Evolutionary conservation across 306 rosid genomes (phyloP).

Genomic region (Luffa aegyptiaca): DNA sequence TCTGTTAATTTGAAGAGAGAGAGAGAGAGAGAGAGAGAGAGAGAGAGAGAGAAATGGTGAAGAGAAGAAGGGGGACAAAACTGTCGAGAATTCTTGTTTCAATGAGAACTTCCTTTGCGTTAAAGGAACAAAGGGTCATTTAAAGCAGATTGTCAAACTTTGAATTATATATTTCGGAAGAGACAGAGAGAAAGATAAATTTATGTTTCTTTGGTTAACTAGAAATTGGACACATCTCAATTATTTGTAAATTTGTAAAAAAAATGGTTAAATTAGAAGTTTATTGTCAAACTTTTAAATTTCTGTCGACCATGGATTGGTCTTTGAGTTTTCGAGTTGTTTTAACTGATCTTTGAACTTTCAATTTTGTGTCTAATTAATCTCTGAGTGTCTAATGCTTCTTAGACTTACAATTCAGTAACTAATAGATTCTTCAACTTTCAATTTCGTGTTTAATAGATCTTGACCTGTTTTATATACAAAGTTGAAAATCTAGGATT

Average conservation of each 20-base stretch:
- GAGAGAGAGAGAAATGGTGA: slow-evolving; percentile 20
- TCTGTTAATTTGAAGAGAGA: slow-evolving; percentile 22
- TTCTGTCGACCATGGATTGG: too few species aligned
- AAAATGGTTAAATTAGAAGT: too few species aligned
- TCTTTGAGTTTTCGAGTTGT: too few species aligned
- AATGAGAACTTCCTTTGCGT: slow-evolving; percentile 81
- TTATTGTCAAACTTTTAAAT: too few species aligned
- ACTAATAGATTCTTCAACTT: too few species aligned
- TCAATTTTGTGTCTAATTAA: too few species aligned
- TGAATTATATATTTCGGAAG: slow-evolving; percentile 15
- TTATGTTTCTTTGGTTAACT: neutral
- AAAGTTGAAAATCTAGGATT: too few species aligned
- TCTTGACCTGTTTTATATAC: too few species aligned
- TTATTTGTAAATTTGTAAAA: neutral
- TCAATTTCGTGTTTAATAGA: too few species aligned
- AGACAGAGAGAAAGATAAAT: neutral
- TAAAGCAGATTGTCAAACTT: slow-evolving; percentile 59
- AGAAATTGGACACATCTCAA: neutral
- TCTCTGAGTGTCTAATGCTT: too few species aligned
- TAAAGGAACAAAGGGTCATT: slow-evolving; percentile 53
- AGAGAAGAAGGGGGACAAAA: slow-evolving; percentile 34
- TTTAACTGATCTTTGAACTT: too few species aligned
- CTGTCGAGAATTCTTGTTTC: slow-evolving; percentile 67
- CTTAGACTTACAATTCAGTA: too few species aligned
- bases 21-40: slow-evolving; percentile 28